Evolutionary conservation across 192 early-diverging fungal species (phyloP).

Genomic region (Radiomyces spectabilis): DNA sequence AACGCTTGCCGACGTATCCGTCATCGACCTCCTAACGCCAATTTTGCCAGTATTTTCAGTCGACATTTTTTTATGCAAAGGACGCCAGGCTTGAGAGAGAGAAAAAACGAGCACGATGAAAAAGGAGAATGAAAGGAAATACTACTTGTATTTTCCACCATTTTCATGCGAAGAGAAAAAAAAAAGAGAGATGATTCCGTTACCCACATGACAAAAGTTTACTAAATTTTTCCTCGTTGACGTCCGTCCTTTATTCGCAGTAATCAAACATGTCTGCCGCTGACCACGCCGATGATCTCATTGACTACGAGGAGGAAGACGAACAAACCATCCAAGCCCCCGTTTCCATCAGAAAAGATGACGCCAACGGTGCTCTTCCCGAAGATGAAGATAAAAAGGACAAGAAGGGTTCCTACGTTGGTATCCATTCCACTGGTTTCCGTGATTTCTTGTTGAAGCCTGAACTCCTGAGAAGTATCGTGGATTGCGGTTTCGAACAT

Average conservation of each 20-base stretch:
- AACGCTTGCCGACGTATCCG: no score
- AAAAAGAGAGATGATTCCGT: background rate
- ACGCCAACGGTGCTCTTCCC: constrained; percentile 26
- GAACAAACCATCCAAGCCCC: constrained; percentile 57
- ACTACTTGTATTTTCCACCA: background rate
- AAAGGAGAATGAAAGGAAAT: background rate
- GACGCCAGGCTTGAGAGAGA: no score
- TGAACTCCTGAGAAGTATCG: constrained; percentile 89
- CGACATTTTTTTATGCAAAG: no score
- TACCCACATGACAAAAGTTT: background rate
- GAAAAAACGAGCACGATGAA: background rate
- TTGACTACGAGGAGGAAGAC: constrained; percentile 97
- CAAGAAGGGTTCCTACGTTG: constrained; percentile 97
- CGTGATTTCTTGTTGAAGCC: constrained; percentile 97
- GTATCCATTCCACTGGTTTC: constrained; percentile 98
- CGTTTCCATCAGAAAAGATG: constrained; percentile 32
- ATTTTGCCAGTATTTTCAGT: no score
- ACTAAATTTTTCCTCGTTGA: background rate
- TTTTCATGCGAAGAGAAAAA: no score
- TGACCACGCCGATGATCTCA: constrained; percentile 82
- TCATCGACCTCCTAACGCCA: no score
- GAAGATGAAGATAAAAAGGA: constrained; percentile 67
- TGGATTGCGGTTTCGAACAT: constrained; percentile 99
- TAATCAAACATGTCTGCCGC: constrained; percentile 36
- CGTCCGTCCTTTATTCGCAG: background rate